Percentiles rank a stretch among this genome's conserved stretches.
Conservation (phyloP, 1,284 basidiomycete genomes). For the Athelia psychrophila region DNA sequence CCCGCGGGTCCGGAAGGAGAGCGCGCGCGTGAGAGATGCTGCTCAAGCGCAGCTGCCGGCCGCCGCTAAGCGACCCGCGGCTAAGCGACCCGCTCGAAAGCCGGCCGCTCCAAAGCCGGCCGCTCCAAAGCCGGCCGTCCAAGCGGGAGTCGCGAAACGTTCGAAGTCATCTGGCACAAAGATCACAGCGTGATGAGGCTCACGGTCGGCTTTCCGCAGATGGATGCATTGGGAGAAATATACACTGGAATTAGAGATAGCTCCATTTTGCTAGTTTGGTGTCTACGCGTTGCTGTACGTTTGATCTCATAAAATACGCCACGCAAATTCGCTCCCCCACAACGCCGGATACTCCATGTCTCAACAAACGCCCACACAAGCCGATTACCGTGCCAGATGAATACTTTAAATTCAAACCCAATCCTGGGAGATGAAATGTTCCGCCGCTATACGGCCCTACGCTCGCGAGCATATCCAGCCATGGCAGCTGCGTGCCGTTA, state of each 20-base stretch:
- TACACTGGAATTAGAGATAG: not conserved
- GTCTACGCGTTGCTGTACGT: slow-evolving; percentile 1
- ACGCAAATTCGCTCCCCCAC: slow-evolving; percentile 1
- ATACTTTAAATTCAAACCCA: slow-evolving; percentile 1
- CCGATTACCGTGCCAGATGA: slow-evolving; percentile 4
- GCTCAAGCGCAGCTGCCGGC: too few species aligned
- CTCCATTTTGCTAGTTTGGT: not conserved
- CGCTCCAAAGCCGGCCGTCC: too few species aligned
- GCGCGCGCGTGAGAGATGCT: too few species aligned
- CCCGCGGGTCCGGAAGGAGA: too few species aligned
- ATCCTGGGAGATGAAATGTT: not conserved
- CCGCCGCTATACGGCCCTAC: not conserved
- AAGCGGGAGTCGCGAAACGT: too few species aligned
- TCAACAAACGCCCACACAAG: slow-evolving; percentile 4
- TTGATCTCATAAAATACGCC: slow-evolving; percentile 7
- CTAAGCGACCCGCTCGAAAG: too few species aligned
- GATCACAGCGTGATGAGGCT: too few species aligned
- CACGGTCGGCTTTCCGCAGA: too few species aligned
- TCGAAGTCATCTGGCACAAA: too few species aligned
- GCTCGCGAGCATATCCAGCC: slow-evolving; percentile 4
- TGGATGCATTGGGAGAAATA: too few species aligned
- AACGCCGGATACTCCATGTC: slow-evolving; percentile 1
- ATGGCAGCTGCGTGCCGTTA: not conserved
- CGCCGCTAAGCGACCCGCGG: too few species aligned
- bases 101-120: too few species aligned